Conservation (phyloP, 768 basidiomycete species). For the Suillus occidentalis region DNA sequence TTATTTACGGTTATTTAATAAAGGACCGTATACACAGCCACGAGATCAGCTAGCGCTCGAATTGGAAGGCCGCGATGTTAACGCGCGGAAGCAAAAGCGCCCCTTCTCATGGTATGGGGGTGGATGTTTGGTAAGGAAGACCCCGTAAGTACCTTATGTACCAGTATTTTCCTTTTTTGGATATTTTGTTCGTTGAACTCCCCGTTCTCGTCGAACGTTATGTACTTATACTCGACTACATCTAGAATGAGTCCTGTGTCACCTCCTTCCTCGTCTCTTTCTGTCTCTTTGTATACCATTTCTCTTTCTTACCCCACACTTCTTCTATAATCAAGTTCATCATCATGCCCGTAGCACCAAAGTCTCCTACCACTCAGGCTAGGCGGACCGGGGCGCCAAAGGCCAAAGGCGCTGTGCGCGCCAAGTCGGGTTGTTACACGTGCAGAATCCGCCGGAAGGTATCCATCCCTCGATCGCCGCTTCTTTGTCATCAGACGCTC, state of each 20-base stretch:
- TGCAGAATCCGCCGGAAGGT: conserved; percentile 88
- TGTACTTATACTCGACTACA: conserved; percentile 31
- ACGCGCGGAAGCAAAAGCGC: conserved; percentile 25
- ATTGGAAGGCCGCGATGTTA: conserved; percentile 21
- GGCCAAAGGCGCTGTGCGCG: conserved; percentile 78
- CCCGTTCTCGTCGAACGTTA: conserved; percentile 26
- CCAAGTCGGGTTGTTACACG: conserved; percentile 88
- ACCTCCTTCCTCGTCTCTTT: conserved; percentile 8
- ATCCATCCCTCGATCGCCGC: conserved; percentile 11
- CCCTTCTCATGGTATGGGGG: conserved; percentile 26
- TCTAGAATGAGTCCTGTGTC: conserved; percentile 18
- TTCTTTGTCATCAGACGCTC: conserved; percentile 14
- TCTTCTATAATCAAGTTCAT: conserved; percentile 17
- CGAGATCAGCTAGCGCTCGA: conserved; percentile 21
- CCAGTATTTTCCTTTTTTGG: conserved; percentile 9
- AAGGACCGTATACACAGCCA: conserved; percentile 9
- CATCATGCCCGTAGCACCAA: conserved; percentile 37
- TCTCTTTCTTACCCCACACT: conserved; percentile 21
- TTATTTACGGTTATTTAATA: conserved; percentile 22
- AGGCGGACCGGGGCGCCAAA: conserved; percentile 59
- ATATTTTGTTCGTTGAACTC: conserved; percentile 6
- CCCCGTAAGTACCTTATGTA: conserved; percentile 17
- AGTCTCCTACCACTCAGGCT: conserved; percentile 37
- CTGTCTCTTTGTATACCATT: neutral
- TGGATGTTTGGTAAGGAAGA: conserved; percentile 18